Evolutionary conservation across 805 yeast species (phyloP), one percentile per base, ranked within the genome.

Genomic region (Wickerhamiella allomyrinae): DNA sequence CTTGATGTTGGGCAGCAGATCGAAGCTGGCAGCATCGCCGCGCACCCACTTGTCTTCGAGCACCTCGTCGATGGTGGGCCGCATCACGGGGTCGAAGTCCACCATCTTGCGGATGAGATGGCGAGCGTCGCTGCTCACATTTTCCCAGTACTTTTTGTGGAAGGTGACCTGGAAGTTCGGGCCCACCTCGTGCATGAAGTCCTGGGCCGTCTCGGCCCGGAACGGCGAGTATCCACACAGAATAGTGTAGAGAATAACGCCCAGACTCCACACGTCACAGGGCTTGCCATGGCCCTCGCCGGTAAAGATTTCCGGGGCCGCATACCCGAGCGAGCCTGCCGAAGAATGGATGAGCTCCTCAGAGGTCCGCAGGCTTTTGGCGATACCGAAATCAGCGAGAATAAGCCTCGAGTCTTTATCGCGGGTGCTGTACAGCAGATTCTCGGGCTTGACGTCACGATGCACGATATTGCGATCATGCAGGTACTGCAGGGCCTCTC

Each of bases 251-350:
- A 95, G 75, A 36, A 89, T 84, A 7, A 89, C 94, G 27, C 98
- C 98, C 31, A 89, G 57, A 1, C 94, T 81, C 98, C 98, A 89
- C 42, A 89, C 73, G 59, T 89, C 98, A 62, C 95, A 89, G 1
- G 95, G 89, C 54, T 82, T 84, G 31, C 95, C 94, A 61, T 89
- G 96, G 7, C 95, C 97, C 31, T 69, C 66, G 13, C 81, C 77
- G 34, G 76, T 63, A 29, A 89, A 70, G 7, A 89, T 86, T 57
- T 89, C 98, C 0, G 98, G 98, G 0, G 97, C 97, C 25, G 94
- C 95, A 59, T 89, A 89, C 1, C 98, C 97, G 61, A 84, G 77
- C 1, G 95, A 82, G 1, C 97, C 97, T 1, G 95, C 94, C 34
- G 82, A 77, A 19, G 79, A 66, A 24, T 70, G 75, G 45, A 84